Evolutionary conservation across 495 filamentous ascomycete genomes (phyloP).

Genomic region (Podospora comata): DNA sequence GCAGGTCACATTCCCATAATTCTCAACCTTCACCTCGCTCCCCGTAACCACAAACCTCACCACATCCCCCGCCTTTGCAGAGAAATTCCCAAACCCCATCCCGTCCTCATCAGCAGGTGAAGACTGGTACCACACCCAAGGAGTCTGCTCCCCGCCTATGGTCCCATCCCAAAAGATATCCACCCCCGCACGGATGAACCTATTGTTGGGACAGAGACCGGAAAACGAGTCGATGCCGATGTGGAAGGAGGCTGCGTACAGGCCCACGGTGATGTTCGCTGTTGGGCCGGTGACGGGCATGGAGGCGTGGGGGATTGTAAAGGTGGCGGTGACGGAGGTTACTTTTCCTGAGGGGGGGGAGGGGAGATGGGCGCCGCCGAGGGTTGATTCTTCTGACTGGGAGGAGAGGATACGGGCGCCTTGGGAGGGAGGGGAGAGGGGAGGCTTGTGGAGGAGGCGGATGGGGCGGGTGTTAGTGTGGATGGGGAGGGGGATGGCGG

Average conservation of each 20-base stretch:
- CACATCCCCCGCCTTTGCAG: conserved; percentile 19
- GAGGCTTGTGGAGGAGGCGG: conserved; percentile 14
- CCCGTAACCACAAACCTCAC: conserved; percentile 13
- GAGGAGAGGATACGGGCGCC: background rate
- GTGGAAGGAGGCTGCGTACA: conserved; percentile 30
- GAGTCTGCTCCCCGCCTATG: conserved; percentile 16
- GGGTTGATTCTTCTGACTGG: conserved; percentile 15
- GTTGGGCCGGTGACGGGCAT: conserved; percentile 27
- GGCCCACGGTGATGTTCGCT: conserved; percentile 15
- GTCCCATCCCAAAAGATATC: conserved; percentile 30
- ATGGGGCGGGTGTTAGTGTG: conserved; percentile 2
- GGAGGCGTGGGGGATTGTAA: conserved; percentile 21
- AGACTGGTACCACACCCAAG: conserved; percentile 28
- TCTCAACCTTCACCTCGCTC: conserved; percentile 21
- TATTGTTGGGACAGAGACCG: background rate
- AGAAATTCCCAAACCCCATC: conserved; percentile 21
- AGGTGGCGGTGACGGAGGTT: conserved; percentile 9
- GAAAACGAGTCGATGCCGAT: conserved; percentile 27
- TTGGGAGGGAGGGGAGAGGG: background rate
- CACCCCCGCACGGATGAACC: conserved; percentile 27
- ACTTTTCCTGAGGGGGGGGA: background rate
- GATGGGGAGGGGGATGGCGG: background rate
- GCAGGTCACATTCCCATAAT: conserved; percentile 20
- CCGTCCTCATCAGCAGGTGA: background rate
- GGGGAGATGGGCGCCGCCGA: conserved; percentile 17